These are phyloP conservation scores for Cystobasidium pallidum DNA, from an alignment of 1,284 basidiomycete genomes.

Conservation along the genomic window DNA sequence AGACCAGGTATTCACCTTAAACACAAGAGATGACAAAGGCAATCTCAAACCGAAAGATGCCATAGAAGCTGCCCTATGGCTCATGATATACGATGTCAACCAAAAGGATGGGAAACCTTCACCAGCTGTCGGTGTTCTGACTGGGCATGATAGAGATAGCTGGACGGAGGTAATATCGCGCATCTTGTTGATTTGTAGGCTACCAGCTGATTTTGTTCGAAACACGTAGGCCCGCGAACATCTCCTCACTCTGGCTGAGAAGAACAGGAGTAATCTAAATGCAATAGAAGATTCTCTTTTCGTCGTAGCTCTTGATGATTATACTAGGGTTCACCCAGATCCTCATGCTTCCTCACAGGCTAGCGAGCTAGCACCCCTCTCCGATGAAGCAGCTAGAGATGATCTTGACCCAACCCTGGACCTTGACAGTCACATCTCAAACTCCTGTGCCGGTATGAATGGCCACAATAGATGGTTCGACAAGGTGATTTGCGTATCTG, in stretches of 20 bases:
- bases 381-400: conserved; percentile 62
- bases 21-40: conserved; percentile 64
- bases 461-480: conserved; percentile 90
- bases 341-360: conserved; percentile 44
- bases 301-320: conserved; percentile 66
- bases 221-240: conserved; percentile 66
- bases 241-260: conserved; percentile 68
- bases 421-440: conserved; percentile 77
- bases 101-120: conserved; percentile 61
- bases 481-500: conserved; percentile 79
- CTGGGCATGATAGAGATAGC: conserved; percentile 75
- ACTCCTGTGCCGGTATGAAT: conserved; percentile 69
- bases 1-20: conserved; percentile 80
- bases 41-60: conserved; percentile 59
- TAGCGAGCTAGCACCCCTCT: conserved; percentile 54
- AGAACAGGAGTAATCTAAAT: conserved; percentile 66
- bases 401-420: conserved; percentile 57
- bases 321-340: conserved; percentile 59
- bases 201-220: not conserved
- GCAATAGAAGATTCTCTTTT: conserved; percentile 76
- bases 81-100: conserved; percentile 71
- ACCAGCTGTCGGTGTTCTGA: conserved; percentile 69
- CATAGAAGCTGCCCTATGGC: conserved; percentile 70
- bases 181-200: not conserved
- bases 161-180: conserved; percentile 73